Percentiles rank a stretch among this genome's conserved stretches.
These are phyloP conservation scores for Rhodotorula kratochvilovae DNA, from an alignment of 768 basidiomycete species.

Conservation along the genomic window DNA sequence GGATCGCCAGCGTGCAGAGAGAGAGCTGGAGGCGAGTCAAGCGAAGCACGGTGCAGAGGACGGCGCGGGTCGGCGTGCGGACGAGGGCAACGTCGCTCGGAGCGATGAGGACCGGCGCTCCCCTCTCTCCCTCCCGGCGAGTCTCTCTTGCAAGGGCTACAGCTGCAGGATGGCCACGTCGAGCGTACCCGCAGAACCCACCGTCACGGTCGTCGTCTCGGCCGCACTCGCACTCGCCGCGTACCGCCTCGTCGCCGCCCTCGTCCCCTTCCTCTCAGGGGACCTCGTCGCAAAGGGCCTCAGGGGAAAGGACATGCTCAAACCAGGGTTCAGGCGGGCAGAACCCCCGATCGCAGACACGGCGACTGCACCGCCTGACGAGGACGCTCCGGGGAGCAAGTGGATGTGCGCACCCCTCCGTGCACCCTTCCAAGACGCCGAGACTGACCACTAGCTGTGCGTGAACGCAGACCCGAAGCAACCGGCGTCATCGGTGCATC, in stretches of 20 bases:
- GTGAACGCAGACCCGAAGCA: constrained; percentile 72
- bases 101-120: neutral
- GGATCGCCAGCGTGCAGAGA: no score
- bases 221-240: constrained; percentile 57
- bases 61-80: no score
- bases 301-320: constrained; percentile 80
- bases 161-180: neutral
- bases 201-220: constrained; percentile 31
- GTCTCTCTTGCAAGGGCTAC: no score
- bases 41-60: no score
- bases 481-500: constrained; percentile 84
- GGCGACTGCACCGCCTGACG: constrained; percentile 35
- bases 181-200: constrained; percentile 13
- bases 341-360: constrained; percentile 48
- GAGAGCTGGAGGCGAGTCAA: no score
- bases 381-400: constrained; percentile 32
- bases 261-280: constrained; percentile 77
- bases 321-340: constrained; percentile 57
- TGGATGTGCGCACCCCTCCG: constrained; percentile 2
- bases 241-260: constrained; percentile 66
- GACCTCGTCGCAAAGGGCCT: constrained; percentile 75
- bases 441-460: neutral
- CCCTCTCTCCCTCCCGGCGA: no score
- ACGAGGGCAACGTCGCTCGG: no score
- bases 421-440: no score